These are phyloP conservation scores for Oryza brachyantha DNA, from an alignment of 176 grass and related monocot genomes.

Conservation along the genomic window DNA sequence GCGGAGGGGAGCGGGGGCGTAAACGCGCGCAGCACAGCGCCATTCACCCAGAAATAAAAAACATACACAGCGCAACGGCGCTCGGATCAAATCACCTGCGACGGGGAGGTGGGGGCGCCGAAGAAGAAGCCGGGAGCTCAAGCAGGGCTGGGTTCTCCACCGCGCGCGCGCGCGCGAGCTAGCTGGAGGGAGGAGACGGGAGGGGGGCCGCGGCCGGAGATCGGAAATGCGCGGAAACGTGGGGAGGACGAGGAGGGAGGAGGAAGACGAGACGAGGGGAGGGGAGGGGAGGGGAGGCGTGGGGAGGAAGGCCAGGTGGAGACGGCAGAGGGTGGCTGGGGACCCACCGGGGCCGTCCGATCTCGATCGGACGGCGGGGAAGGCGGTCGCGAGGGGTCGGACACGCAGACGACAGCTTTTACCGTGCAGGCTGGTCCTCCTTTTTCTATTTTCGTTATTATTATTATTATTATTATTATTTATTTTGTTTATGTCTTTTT, in stretches of 20 bases:
- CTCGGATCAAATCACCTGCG: not conserved
- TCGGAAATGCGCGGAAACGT: not conserved
- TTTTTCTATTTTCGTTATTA: too few species aligned
- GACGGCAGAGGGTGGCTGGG: not conserved
- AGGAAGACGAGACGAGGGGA: too few species aligned
- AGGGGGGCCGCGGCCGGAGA: not conserved
- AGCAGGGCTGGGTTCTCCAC: not conserved
- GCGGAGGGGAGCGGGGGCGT: too few species aligned
- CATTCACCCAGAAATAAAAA: not conserved
- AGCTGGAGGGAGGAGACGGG: not conserved
- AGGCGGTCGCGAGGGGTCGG: not conserved
- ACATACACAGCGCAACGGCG: not conserved
- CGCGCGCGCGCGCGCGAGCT: not conserved
- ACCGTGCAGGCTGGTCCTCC: not conserved
- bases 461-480: too few species aligned
- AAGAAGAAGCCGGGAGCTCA: not conserved
- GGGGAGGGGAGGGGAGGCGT: too few species aligned
- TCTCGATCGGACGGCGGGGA: not conserved
- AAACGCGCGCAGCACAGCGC: not conserved
- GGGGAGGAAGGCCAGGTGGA: not conserved
- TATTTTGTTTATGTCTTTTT: not conserved
- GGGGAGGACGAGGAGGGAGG: not conserved
- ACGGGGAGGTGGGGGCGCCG: not conserved
- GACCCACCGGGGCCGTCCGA: not conserved
- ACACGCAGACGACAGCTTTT: not conserved